phyloP scores from a whole-genome alignment of 2,329 filamentous ascomycete genomes.

The Penicillium psychrosexuale region DNA sequence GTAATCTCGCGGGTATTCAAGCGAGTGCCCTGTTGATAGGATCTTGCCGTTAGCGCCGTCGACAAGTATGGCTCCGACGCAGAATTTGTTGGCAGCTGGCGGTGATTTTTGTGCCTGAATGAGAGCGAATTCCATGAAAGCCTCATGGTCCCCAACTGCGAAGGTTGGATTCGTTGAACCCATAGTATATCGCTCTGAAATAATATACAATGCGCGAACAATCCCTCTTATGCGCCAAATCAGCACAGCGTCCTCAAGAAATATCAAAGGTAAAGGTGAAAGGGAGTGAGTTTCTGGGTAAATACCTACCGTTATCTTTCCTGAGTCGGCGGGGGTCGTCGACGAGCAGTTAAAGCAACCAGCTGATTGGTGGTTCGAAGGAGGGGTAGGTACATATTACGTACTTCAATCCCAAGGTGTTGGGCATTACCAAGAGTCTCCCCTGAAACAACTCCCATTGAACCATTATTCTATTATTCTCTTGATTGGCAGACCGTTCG shows the following conservation, averaged over 20 bases:
- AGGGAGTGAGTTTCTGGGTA: not conserved
- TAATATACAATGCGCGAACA: not conserved
- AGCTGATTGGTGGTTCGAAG: not conserved
- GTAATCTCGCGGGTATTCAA: conserved; percentile 39
- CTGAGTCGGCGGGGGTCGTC: not conserved
- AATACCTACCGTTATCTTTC: not conserved
- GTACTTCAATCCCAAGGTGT: not conserved
- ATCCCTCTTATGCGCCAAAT: not conserved
- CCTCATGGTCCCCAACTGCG: conserved; percentile 32
- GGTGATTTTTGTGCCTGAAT: conserved; percentile 40
- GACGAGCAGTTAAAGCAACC: not conserved
- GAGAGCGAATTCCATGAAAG: conserved; percentile 38
- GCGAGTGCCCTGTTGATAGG: conserved; percentile 45
- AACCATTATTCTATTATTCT: not conserved
- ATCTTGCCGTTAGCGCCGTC: conserved; percentile 41
- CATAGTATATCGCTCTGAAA: not conserved
- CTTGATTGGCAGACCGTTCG: not conserved
- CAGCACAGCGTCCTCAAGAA: not conserved
- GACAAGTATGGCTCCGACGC: conserved; percentile 41
- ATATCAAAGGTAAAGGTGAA: not conserved
- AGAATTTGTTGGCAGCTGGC: conserved; percentile 41
- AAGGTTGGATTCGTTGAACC: conserved; percentile 7
- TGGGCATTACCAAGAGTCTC: not conserved
- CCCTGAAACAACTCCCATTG: not conserved
- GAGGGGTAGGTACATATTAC: too few species aligned